A percentile compares a stretch with the other conserved stretches of the same genome.
Evolutionary conservation across 768 basidiomycete species (phyloP).

Genomic region (Chalciporus sphaerocephalus): DNA sequence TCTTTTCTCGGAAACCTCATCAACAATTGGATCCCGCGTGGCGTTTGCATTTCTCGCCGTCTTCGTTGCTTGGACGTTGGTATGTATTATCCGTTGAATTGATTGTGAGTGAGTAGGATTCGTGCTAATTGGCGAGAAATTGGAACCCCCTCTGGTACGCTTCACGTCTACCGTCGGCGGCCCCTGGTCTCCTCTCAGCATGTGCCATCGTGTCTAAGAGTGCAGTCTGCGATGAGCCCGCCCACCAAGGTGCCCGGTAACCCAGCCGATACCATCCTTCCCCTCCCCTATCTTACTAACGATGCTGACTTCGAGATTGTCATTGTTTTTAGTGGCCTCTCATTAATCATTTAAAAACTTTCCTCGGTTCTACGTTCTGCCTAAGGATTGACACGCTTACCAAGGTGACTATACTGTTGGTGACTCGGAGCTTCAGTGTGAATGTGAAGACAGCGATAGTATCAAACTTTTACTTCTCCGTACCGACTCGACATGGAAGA

Average conservation of each 20-base stretch:
- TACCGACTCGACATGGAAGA: too few relatives aligned
- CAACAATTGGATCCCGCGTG: conserved; percentile 1
- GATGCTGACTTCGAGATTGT: background rate
- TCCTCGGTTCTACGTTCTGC: conserved; percentile 11
- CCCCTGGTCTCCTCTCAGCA: background rate
- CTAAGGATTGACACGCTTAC: too few relatives aligned
- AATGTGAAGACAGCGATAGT: too few relatives aligned
- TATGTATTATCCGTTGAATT: conserved; percentile 10
- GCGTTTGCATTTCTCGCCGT: conserved; percentile 9
- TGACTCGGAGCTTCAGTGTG: too few relatives aligned
- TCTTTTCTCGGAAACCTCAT: conserved; percentile 11
- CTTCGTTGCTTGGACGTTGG: conserved; percentile 11
- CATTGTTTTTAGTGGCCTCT: conserved; percentile 13
- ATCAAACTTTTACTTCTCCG: too few relatives aligned
- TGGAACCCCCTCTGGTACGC: conserved; percentile 1
- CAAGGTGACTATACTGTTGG: too few relatives aligned
- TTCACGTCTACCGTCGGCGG: background rate
- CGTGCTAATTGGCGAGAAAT: background rate
- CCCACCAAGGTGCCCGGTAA: conserved; percentile 8
- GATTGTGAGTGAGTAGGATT: conserved; percentile 8
- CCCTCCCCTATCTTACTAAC: background rate
- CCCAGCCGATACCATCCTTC: conserved; percentile 4
- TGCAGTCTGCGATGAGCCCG: background rate
- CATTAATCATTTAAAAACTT: conserved; percentile 11
- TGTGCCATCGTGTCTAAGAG: conserved; percentile 3